Percentiles rank a stretch among this genome's conserved stretches.
Conservation (phyloP, 1,284 basidiomycete genomes). For the Papiliotrema laurentii region DNA sequence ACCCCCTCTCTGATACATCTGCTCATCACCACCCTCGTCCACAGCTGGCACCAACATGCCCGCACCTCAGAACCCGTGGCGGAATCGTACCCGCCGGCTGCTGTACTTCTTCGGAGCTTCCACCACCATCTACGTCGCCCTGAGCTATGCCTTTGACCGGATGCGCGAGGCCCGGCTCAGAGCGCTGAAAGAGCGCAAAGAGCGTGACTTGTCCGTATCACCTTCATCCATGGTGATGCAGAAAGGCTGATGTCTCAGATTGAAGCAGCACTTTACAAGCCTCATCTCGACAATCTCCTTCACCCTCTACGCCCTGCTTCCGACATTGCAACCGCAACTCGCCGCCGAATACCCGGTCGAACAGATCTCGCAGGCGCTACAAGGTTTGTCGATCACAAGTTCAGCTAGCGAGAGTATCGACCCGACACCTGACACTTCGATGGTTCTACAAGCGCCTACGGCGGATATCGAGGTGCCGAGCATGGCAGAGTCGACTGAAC, state of each 20-base stretch:
- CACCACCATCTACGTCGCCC: slow-evolving; percentile 35
- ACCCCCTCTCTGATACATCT: not conserved
- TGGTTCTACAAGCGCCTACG: slow-evolving; percentile 15
- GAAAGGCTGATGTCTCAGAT: slow-evolving; percentile 22
- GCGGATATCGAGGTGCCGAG: not conserved
- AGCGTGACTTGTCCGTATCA: slow-evolving; percentile 26
- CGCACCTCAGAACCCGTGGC: slow-evolving; percentile 18
- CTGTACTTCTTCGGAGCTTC: slow-evolving; percentile 30
- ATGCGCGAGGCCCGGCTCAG: slow-evolving; percentile 34
- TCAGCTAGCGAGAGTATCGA: slow-evolving; percentile 1
- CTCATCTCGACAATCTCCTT: slow-evolving; percentile 44
- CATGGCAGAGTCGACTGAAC: no score
- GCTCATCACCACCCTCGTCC: not conserved
- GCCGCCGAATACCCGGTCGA: slow-evolving; percentile 41
- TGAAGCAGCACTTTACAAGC: slow-evolving; percentile 45
- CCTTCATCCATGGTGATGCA: no score
- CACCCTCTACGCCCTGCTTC: slow-evolving; percentile 47
- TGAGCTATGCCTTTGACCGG: slow-evolving; percentile 32
- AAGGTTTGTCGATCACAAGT: slow-evolving; percentile 12
- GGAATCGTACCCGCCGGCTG: slow-evolving; percentile 29
- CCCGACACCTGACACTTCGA: slow-evolving; percentile 19
- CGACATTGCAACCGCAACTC: slow-evolving; percentile 42
- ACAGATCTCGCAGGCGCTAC: slow-evolving; percentile 34
- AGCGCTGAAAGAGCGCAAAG: slow-evolving; percentile 32
- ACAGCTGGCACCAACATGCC: not conserved